phyloP scores from a whole-genome alignment of 345 rosid species.

The Excoecaria agallocha region DNA sequence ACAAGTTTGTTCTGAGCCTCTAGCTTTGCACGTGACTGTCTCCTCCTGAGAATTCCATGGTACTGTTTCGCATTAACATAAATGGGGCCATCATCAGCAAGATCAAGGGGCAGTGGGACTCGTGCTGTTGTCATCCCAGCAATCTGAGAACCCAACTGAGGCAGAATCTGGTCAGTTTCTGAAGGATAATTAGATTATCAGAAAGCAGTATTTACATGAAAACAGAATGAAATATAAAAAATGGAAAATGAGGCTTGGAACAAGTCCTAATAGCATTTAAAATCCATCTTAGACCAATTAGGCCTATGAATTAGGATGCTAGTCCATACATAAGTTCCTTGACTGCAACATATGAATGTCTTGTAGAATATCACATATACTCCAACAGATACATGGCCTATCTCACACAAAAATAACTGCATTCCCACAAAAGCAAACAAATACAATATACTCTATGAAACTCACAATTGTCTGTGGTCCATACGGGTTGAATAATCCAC shows the following conservation, averaged over 20 bases:
- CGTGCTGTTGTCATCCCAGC: conserved; percentile 33
- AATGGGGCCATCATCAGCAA: conserved; percentile 45
- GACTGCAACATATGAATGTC: neutral
- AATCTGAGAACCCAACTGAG: conserved; percentile 36
- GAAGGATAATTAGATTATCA: neutral
- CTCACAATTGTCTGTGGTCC: conserved; percentile 50
- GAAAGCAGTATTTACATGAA: neutral
- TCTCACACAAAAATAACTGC: neutral
- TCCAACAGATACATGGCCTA: neutral
- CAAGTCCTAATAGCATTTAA: neutral
- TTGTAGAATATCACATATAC: neutral
- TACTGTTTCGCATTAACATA: conserved; percentile 56
- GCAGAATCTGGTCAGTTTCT: conserved; percentile 28
- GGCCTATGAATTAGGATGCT: neutral
- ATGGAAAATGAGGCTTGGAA: neutral
- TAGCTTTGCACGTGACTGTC: conserved; percentile 50
- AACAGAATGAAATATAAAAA: neutral
- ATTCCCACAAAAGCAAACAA: neutral
- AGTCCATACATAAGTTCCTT: too few relatives aligned
- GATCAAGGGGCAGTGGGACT: conserved; percentile 44
- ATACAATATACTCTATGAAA: neutral
- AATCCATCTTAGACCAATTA: neutral
- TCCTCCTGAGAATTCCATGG: conserved; percentile 50
- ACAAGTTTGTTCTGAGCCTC: conserved; percentile 50
- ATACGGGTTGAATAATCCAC: conserved; percentile 39